These are phyloP conservation scores for Rosa multiflora DNA, from an alignment of 306 rosid genomes.

Conservation along the genomic window DNA sequence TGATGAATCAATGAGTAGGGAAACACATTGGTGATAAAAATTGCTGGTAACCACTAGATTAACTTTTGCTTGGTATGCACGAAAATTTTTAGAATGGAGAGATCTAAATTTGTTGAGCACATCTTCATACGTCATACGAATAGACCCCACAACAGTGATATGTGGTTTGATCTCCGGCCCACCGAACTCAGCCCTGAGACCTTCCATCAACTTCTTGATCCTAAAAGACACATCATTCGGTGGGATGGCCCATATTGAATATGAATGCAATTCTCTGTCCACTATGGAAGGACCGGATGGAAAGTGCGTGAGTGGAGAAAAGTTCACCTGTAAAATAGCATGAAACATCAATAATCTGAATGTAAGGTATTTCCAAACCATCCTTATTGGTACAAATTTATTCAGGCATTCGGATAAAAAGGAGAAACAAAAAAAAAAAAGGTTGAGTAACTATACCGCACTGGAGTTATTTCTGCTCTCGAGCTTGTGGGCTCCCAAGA, in stretches of 20 bases:
- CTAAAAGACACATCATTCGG: conserved; percentile 49
- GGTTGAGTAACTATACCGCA: too few relatives aligned
- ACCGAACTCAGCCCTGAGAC: conserved; percentile 59
- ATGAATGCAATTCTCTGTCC: conserved; percentile 26
- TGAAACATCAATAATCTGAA: neutral
- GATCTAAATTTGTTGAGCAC: conserved; percentile 54
- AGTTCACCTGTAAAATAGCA: neutral
- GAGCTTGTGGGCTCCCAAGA: neutral
- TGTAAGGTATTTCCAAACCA: neutral
- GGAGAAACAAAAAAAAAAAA: too few relatives aligned
- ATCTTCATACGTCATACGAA: conserved; percentile 45
- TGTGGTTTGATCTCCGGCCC: conserved; percentile 84
- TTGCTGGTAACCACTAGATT: conserved; percentile 22
- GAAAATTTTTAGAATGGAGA: conserved; percentile 34
- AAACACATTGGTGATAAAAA: neutral
- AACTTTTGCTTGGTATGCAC: conserved; percentile 45
- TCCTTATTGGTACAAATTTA: neutral
- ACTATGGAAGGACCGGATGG: neutral
- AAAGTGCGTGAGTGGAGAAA: neutral
- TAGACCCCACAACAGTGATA: conserved; percentile 69
- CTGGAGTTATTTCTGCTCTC: neutral
- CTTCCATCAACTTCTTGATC: conserved; percentile 46
- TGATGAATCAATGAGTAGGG: neutral
- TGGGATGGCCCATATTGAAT: conserved; percentile 86
- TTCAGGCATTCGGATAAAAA: too few relatives aligned